Percentiles rank a stretch among this genome's conserved stretches.
These are phyloP conservation scores for Cyamopsis tetragonoloba DNA, from an alignment of 306 rosid genomes.

Conservation along the genomic window DNA sequence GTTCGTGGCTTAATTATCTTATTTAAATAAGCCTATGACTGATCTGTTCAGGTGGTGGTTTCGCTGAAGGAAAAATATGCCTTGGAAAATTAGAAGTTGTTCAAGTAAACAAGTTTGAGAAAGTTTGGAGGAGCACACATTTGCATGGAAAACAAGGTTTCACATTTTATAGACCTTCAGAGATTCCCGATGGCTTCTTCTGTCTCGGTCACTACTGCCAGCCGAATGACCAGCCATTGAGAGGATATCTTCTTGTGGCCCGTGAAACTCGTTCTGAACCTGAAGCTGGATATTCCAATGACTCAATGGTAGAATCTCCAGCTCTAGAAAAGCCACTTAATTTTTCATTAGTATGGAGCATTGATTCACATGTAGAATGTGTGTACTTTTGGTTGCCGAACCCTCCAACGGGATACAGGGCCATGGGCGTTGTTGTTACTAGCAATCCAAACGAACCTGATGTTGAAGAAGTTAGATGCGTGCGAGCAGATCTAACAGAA, in stretches of 20 bases:
- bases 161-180: conserved; percentile 70
- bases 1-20: conserved; percentile 10
- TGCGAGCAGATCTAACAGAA: conserved; percentile 80
- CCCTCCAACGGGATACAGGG: conserved; percentile 75
- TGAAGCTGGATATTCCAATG: conserved; percentile 18
- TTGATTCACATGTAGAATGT: conserved; percentile 51
- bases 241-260: conserved; percentile 73
- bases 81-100: conserved; percentile 73
- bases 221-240: conserved; percentile 50
- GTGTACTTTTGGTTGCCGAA: conserved; percentile 88
- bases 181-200: conserved; percentile 66
- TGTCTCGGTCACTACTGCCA: conserved; percentile 89
- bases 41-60: conserved; percentile 60
- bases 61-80: conserved; percentile 62
- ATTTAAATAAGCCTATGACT: conserved; percentile 24
- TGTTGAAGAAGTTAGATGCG: conserved; percentile 61
- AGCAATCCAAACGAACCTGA: conserved; percentile 50
- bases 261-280: conserved; percentile 34
- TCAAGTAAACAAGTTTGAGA: conserved; percentile 51
- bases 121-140: conserved; percentile 50
- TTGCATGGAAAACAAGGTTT: conserved; percentile 47
- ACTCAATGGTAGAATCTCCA: conserved; percentile 30
- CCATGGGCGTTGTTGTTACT: conserved; percentile 74
- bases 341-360: conserved; percentile 67
- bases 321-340: conserved; percentile 55